Evolutionary conservation across 1,284 basidiomycete species (phyloP), one percentile per base, ranked within the genome.

Genomic region (Sanghuangporus baumii): DNA sequence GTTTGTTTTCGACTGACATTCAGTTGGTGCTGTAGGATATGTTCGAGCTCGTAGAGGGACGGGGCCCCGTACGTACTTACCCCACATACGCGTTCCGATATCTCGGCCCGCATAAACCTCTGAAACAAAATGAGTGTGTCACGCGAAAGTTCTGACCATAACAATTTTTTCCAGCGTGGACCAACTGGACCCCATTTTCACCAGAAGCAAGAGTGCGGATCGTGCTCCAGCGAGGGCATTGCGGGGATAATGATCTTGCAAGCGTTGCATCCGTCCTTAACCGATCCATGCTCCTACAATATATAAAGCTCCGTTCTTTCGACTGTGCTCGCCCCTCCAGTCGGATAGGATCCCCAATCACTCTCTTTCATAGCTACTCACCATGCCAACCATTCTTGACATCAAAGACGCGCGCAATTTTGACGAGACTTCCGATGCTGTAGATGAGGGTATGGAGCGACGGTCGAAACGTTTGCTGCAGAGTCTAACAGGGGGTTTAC

Each of bases 391-490:
- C 7, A 54, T 54, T 37, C 16, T 37, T 14, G 23, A 52, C 26
- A 14, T 6, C 2, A 54, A 37, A 18, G 68, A 73, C 20, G 77
- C 71, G 11, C 70, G 66, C 48, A 72, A 79, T 64, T 79, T 91
- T 66, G 90, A 92, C 67, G 72, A 68, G 18, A 78, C 86, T 47
- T 91, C 87, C 14, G 90, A 93, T 70, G 83, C 85, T 51, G 78
- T 93, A 55, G 90, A 93, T 74, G 77, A 86, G 67, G 88, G 88
- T 88, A 62, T 11, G 79, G 71, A 57, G 26, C 26, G 3, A 31
- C 26, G 3, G 26, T 31, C 26, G 26, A 31, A 31, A 3, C 26
- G 26, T 31, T 31, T 31, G 26, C 26, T 31, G 26, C 26, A 31
- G 26, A 31, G 26, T 31, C 26, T 31, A 31, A 31, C 3, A 31